Base-by-base conservation (phyloP, 208 protist species). In the Crithidia expoeki region DNA sequence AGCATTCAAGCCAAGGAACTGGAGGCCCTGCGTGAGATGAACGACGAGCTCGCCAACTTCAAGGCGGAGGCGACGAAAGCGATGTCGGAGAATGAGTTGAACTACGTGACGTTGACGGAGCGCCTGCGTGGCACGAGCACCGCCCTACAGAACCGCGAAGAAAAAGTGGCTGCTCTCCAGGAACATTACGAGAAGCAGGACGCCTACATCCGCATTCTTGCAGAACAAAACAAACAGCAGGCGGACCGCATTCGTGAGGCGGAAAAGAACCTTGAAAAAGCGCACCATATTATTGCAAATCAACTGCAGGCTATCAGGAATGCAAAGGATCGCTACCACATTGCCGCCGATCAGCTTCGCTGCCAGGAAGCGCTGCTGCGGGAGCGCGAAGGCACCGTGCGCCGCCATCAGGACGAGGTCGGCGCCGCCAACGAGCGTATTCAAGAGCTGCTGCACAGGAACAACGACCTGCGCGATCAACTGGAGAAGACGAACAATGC, bases 251-350 rank as follows among this genome's bases (percentile, higher is more conserved):
- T 74, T 9, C 73, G 75, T 28, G 68, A 80, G 57, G 59, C 27
- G 19, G 82, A 91, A 36, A 64, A 64, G 34, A 85, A 68, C 44
- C 64, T 94, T 12, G 72, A 81, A 16, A 96, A 96, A 71, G 80
- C 92, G 3, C 82, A 96, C 74, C 84, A 96, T 79, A 94, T 96
- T 55, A 94, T 96, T 65, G 56, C 76, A 0, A 87, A 80, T n/a
- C 92, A 96, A 68, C 75, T 96, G 27, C 84, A 91, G 58, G 64
- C 82, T 3, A 93, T 94, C 46, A 85, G 85, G 55, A 79, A 52
- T 32, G 52, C 72, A 14, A 93, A 91, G 70, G 85, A 92, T 12
- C 74, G 83, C 17, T 84, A 86, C 57, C 71, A 61, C 52, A 84
- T 85, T 42, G 86, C 84, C 3, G 34, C 67, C n/a, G 81, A 83